Conservation (phyloP, 2,329 filamentous ascomycete species). For the Cladosporium sp. region DNA sequence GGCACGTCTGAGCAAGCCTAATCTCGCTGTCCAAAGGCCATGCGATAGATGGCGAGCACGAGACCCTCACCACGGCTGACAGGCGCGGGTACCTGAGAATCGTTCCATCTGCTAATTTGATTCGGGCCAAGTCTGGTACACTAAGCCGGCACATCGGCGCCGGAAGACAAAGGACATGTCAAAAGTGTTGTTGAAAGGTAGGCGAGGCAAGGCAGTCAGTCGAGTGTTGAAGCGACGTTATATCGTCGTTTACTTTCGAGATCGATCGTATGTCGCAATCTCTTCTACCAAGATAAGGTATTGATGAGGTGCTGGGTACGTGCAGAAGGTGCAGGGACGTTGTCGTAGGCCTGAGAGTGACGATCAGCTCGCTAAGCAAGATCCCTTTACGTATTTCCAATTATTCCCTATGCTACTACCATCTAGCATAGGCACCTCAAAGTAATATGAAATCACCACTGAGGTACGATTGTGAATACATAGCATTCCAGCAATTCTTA, state of each 20-base stretch:
- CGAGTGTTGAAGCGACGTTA: neutral
- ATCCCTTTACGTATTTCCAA: neutral
- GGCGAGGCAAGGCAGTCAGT: neutral
- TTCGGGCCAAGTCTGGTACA: neutral
- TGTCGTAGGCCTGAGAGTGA: neutral
- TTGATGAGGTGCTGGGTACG: neutral
- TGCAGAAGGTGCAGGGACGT: neutral
- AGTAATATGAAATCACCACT: neutral
- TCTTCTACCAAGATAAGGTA: neutral
- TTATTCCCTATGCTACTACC: neutral
- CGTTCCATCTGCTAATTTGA: neutral
- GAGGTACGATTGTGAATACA: neutral
- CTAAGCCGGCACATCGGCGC: slow-evolving; percentile 2
- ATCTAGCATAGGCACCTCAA: neutral
- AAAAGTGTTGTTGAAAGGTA: neutral
- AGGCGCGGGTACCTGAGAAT: slow-evolving; percentile 7
- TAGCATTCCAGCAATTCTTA: neutral
- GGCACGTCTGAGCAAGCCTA: neutral
- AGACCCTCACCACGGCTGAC: neutral
- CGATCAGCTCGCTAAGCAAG: neutral
- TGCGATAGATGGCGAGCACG: neutral
- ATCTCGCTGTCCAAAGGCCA: neutral
- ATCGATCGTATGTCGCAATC: neutral
- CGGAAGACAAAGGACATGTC: slow-evolving; percentile 6
- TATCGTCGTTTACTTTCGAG: neutral